Base-by-base conservation (phyloP, 768 basidiomycete species). In the Russula lepida region DNA sequence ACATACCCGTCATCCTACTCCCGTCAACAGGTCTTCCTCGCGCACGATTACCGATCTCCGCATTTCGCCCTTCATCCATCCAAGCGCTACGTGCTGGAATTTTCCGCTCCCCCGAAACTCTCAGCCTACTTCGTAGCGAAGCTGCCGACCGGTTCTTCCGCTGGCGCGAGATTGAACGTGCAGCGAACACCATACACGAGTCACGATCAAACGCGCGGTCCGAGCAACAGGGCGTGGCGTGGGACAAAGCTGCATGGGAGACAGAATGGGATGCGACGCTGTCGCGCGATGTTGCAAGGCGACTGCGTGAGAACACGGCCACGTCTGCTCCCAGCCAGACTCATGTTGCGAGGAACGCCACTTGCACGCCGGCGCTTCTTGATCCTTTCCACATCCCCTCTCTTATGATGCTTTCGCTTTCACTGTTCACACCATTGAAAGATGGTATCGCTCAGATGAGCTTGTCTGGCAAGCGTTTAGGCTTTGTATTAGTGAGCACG, bases 371-470 rank as follows among this genome's bases (percentile, higher is more conserved):
- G n/a, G 69, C 71, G 21, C 58, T 73, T 19, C 78, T 84, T 60
- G 86, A 88, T 64, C 87, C 86, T 1, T 71, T 89, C 17, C 84
- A 88, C 68, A 68, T 88, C 37, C 84, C 85, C 1, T 85, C 84
- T 6, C 71, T 88, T 32, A 15, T 88, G 7, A 68, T 81, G 50
- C 79, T 85, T 66, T 83, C 86, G 1, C 60, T 85, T 28, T 87
- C 86, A 9, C 75, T 88, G 27, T 64, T 88, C 9, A 77, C 74
- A 0, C 84, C 84, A 3, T 64, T 76, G 37, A 72, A 69, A 53
- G 61, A 66, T 21, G 67, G 68, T 17, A 53, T 78, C 2, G 62
- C 56, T 25, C 69, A 65, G 58, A 63, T 37, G 65, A 64, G n/a
- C 55, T 58, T 56, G 67, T 68, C 67, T 47, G 64, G 55, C 46